These are phyloP conservation scores for Solanum chaucha DNA, from an alignment of 257 asterid species.

Conservation along the genomic window DNA sequence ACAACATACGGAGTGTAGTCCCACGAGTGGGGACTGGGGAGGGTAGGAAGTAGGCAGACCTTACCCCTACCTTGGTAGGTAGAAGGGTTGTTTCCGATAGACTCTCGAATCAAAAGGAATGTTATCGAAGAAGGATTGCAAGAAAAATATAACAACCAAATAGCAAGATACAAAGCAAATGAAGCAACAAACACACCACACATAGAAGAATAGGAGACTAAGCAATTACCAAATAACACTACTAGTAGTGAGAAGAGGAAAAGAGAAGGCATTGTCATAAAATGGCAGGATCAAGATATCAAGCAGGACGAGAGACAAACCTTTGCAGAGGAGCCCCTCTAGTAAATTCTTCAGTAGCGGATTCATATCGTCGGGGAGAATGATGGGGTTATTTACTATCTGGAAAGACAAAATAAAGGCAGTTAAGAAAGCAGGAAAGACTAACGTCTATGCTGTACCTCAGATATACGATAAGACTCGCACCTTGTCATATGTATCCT, in stretches of 20 bases:
- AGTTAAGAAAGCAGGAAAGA: neutral
- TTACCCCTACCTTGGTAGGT: neutral
- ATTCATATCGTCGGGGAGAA: slow-evolving; percentile 61
- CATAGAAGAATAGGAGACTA: neutral
- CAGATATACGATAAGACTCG: neutral
- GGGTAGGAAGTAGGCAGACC: neutral
- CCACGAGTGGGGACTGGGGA: neutral
- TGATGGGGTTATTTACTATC: slow-evolving; percentile 72
- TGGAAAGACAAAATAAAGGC: slow-evolving; percentile 10
- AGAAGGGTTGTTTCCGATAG: neutral
- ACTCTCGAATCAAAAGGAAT: neutral
- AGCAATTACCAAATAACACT: too few relatives aligned
- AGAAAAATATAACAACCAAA: neutral
- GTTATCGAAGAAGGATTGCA: neutral
- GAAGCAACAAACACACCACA: neutral
- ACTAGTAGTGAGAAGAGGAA: too few relatives aligned
- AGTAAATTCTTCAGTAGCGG: slow-evolving; percentile 63
- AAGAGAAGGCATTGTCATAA: neutral
- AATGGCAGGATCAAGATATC: neutral
- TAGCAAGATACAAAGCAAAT: neutral
- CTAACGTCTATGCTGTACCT: neutral
- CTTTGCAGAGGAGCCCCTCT: slow-evolving; percentile 95
- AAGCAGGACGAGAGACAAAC: slow-evolving; percentile 16
- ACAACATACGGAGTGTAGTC: neutral
- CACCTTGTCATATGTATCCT: slow-evolving; percentile 94